A percentile compares a stretch with the other conserved stretches of the same genome.
phyloP scores from a whole-genome alignment of 2,329 filamentous ascomycete genomes.

The Fusarium papillatum region DNA sequence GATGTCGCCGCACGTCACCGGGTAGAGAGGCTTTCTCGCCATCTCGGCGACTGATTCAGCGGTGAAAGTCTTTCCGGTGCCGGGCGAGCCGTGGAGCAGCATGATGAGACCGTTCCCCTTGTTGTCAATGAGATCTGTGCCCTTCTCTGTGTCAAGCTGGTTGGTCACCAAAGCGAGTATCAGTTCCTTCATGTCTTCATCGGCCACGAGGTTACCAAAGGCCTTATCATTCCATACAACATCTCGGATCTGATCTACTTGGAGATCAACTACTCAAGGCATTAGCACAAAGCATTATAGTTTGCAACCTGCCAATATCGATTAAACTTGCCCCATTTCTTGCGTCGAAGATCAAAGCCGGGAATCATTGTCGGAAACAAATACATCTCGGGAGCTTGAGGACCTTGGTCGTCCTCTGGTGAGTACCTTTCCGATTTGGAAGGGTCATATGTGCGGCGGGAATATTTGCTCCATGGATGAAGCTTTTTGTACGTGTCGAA shows the following conservation, averaged over 20 bases:
- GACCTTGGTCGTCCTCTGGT: not conserved
- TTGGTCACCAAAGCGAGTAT: conserved; percentile 12
- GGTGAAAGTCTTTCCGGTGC: conserved; percentile 21
- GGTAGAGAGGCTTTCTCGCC: conserved; percentile 13
- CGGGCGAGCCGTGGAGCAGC: not conserved
- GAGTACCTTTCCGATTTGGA: not conserved
- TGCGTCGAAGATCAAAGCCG: conserved; percentile 5
- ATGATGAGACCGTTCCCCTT: conserved; percentile 3
- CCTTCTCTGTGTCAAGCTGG: conserved; percentile 10
- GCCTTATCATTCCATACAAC: conserved; percentile 10
- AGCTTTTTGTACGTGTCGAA: conserved; percentile 13
- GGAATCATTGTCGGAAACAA: conserved; percentile 4
- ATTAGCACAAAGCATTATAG: accelerated
- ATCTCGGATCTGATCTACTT: conserved; percentile 7
- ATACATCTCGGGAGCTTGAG: not conserved
- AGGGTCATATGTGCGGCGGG: not conserved
- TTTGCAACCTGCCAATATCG: accelerated
- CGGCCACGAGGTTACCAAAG: not conserved
- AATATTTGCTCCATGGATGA: conserved; percentile 4
- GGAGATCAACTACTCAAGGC: not conserved
- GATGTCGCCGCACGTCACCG: conserved; percentile 21
- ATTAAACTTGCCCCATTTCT: conserved; percentile 14
- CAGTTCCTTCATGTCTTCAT: conserved; percentile 17
- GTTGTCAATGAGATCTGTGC: not conserved
- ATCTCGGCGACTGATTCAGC: conserved; percentile 22